Percentiles rank a stretch among this genome's conserved stretches.
Evolutionary conservation across 2,329 filamentous ascomycete species (phyloP).

Genomic region (Chalaropsis thielavioides): DNA sequence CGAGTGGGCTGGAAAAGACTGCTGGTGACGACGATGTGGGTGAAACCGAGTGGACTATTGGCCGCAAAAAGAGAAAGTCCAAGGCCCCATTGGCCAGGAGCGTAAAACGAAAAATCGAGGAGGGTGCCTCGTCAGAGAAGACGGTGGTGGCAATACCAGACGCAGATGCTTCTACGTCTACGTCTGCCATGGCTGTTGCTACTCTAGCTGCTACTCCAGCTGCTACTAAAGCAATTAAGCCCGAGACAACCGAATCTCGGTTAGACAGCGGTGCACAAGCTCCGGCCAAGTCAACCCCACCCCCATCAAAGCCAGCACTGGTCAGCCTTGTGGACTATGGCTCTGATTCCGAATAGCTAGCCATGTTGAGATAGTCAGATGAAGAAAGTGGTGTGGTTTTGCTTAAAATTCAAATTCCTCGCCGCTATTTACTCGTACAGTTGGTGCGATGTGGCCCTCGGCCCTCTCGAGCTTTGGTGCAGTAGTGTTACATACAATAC

Average conservation of each 20-base stretch:
- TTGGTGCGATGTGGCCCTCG: neutral
- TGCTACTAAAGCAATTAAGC: neutral
- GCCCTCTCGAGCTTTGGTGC: neutral
- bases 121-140: conserved; percentile 1
- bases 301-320: conserved; percentile 16
- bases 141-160: neutral
- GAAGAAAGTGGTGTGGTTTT: neutral
- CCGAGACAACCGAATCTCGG: neutral
- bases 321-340: conserved; percentile 40
- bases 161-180: neutral
- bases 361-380: neutral
- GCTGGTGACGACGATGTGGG: conserved; percentile 20
- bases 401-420: neutral
- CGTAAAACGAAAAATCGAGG: conserved; percentile 25
- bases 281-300: neutral
- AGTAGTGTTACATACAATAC: conserved; percentile 17
- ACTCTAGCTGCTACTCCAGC: neutral
- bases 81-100: conserved; percentile 21
- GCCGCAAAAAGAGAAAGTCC: conserved; percentile 23
- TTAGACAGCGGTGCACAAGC: neutral
- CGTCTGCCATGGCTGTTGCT: neutral
- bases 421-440: conserved; percentile 5
- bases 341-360: conserved; percentile 26
- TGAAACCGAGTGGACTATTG: conserved; percentile 19
- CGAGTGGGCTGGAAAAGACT: conserved; percentile 17